Evolutionary conservation across 2,329 filamentous ascomycete species (phyloP).

Genomic region (Penicillium sp.): DNA sequence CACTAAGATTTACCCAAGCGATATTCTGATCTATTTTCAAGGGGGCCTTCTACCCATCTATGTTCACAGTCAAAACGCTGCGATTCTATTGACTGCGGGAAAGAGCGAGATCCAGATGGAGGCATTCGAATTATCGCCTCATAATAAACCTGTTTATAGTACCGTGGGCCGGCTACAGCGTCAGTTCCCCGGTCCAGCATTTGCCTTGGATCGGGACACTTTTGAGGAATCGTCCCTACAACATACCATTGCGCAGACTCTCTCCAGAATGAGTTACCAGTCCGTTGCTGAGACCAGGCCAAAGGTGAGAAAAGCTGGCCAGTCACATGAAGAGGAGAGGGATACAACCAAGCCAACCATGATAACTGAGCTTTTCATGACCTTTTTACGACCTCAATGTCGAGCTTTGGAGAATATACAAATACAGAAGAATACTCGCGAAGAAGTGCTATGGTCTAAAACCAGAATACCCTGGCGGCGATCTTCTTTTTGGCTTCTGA

Average conservation of each 20-base stretch:
- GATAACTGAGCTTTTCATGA: conserved; percentile 51
- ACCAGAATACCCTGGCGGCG: conserved; percentile 44
- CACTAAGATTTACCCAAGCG: neutral
- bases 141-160: conserved; percentile 34
- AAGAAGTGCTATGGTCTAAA: conserved; percentile 49
- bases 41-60: conserved; percentile 34
- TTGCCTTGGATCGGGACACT: neutral
- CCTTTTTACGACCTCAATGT: conserved; percentile 42
- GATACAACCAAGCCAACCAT: conserved; percentile 50
- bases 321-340: conserved; percentile 38
- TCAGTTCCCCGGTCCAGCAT: neutral
- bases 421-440: conserved; percentile 51
- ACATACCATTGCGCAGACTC: conserved; percentile 26
- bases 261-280: conserved; percentile 37
- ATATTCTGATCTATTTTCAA: conserved; percentile 4
- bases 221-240: conserved; percentile 2
- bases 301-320: conserved; percentile 37
- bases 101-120: conserved; percentile 28
- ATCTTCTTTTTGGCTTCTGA: conserved; percentile 53
- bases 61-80: conserved; percentile 47
- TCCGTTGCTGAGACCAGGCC: conserved; percentile 30
- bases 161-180: conserved; percentile 35
- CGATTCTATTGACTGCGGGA: conserved; percentile 35
- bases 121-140: conserved; percentile 47
- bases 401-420: conserved; percentile 17